These are phyloP conservation scores for Arthrobotrys musiformis DNA, from an alignment of 2,329 filamentous ascomycete species.

Conservation along the genomic window DNA sequence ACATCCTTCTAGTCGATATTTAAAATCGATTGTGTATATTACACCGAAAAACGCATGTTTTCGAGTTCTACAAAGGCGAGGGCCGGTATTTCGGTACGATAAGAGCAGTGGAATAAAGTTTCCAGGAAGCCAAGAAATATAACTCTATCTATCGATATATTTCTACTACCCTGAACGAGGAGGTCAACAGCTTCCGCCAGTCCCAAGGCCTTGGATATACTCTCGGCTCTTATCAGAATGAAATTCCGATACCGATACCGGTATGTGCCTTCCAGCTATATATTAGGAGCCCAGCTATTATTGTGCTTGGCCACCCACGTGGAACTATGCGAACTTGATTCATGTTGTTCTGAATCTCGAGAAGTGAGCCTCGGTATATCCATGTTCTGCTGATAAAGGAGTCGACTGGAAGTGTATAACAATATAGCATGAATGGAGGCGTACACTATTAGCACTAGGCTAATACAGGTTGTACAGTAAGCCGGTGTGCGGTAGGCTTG, in stretches of 20 bases:
- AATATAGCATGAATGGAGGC: too few relatives aligned
- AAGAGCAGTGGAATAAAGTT: background rate
- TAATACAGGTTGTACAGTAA: too few relatives aligned
- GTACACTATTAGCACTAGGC: too few relatives aligned
- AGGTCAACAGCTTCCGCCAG: background rate
- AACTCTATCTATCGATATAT: background rate
- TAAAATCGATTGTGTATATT: too few relatives aligned
- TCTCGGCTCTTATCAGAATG: constrained; percentile 2
- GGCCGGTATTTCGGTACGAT: background rate
- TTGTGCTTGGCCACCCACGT: background rate
- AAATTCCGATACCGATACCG: background rate
- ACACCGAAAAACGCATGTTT: background rate
- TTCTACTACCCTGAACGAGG: background rate
- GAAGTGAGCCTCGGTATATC: background rate
- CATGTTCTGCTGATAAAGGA: too few relatives aligned
- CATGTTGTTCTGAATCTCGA: background rate
- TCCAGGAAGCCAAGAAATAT: background rate
- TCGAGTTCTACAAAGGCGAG: background rate
- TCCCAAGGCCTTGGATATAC: constrained; percentile 8
- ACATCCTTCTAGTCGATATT: too few relatives aligned
- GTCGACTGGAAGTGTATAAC: too few relatives aligned
- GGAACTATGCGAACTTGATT: background rate
- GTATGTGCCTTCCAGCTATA: constrained; percentile 3
- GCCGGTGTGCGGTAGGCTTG: too few relatives aligned
- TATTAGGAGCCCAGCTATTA: background rate